Base-by-base conservation (phyloP, 2,329 filamentous ascomycete species). In the Trichoderma polysporum region DNA sequence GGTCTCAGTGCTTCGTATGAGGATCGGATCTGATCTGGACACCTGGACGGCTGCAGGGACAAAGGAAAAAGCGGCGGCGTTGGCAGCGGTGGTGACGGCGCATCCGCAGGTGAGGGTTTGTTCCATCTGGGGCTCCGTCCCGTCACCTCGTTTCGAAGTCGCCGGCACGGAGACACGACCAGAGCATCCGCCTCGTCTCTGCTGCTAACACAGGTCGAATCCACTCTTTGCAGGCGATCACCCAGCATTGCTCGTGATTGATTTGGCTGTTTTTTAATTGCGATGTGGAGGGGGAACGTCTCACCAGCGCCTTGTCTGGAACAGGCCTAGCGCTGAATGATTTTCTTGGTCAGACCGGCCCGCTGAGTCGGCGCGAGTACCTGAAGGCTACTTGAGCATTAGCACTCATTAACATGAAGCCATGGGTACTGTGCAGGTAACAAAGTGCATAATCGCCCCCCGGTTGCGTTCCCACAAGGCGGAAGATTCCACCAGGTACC, bases 211-310 rank as follows among this genome's bases (percentile, higher is more conserved):
- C 25, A 19, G 41, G 39, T 12, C 59, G 62, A 65, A 65, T 58
- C 52, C 62, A 65, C 62, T 64, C 61, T 33, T 33, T 25, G 37
- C 35, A 64, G 50, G 47, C 61, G 61, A 64, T 64, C 61, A 33
- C 25, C 37, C 39, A 58, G 52, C 41, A 13, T 49, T 50, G 53
- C 53, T 41, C 45, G 52, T 58, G 62, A 50, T 58, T 66, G 53
- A 27, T 39, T 58, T 52, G 53, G n/a, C 52, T 29, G n/a, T 27
- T 45, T 59, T 58, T 66, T 66, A 57, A 66, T 66, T 66, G 52
- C 53, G 53, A 66, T 58, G 41, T 52, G 53, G 53, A 41, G 53
- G 39, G 49, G 39, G 37, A 49, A 58, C 53, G 41, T 22, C 52
- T 58, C 53, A 66, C 53, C 53, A 33, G 13, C 62, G 61, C 27